Evolutionary conservation across 2,329 filamentous ascomycete species (phyloP), one percentile per base, ranked within the genome.

Genomic region (Paraphoma sp.): DNA sequence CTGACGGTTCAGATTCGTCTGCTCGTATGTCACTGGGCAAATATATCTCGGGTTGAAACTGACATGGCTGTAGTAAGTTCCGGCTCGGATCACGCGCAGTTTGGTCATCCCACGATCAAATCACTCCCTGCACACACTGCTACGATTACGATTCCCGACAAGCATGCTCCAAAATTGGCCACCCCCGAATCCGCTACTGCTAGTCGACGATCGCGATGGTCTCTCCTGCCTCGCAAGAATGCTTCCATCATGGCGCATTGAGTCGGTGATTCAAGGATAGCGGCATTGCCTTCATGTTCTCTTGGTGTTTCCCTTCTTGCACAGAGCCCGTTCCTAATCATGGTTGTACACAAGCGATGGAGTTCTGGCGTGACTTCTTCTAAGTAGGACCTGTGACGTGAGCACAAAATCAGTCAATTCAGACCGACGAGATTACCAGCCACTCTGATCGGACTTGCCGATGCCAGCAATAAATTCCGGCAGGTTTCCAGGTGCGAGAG

Each of bases 181-280:
- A 23, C 3, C 5, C 23, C 23, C 23, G 23, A 23, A 23, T 23
- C 5, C 5, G 23, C 23, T 23, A 23, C 23, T 23, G 23, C 23
- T 23, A 36, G 14, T 3, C 33, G 44, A 41, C 56, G 48, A 23
- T 54, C 56, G n/a, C 56, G 54, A 12, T 57, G 54, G n/a, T 54
- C 56, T 9, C 36, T 59, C n/a, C 53, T 62, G 36, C 49, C 53
- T 11, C 53, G 56, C 30, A 59, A 53, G 51, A 59, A 51, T 40
- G 49, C 52, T 41, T 45, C 52, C 14, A 49, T 62, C n/a, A 43
- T 53, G 8, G 59, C 59, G 3, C 59, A 62, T 31, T 62, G 36
- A 55, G 41, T 10, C 14, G 17, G 8, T 11, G 18, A 9, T 14
- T 4, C 23, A 14, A 12, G n/a, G 8, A 48, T 14, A 30, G 38